Conservation (phyloP, 768 basidiomycete species). For the Pleurotus giganteus region DNA sequence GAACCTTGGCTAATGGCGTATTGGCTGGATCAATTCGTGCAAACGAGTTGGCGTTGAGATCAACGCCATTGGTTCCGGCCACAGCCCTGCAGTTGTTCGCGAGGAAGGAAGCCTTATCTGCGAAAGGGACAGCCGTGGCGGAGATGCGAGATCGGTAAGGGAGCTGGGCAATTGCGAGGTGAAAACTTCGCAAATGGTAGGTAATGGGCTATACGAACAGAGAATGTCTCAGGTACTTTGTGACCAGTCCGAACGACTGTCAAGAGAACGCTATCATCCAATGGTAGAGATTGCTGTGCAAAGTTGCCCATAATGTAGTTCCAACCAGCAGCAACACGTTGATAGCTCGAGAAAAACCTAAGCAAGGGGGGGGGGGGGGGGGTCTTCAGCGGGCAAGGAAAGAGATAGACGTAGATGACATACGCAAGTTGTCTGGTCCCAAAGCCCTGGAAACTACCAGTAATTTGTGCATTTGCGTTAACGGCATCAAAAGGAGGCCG, state of each 20-base stretch:
- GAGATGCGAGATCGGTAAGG: conserved; percentile 59
- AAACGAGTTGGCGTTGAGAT: conserved; percentile 28
- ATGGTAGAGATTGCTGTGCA: conserved; percentile 51
- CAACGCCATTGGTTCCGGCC: conserved; percentile 45
- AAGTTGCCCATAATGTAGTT: conserved; percentile 51
- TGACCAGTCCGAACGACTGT: conserved; percentile 42
- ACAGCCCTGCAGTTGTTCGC: conserved; percentile 52
- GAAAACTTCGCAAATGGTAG: neutral
- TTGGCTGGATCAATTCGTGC: conserved; percentile 9
- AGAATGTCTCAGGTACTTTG: conserved; percentile 38
- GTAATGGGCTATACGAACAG: conserved; percentile 27
- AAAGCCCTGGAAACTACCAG: conserved; percentile 52
- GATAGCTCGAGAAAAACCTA: conserved; percentile 48
- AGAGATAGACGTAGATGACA: conserved; percentile 12
- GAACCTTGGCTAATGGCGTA: conserved; percentile 32
- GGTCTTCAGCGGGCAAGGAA: neutral
- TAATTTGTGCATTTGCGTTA: conserved; percentile 46
- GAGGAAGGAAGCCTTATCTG: conserved; percentile 45
- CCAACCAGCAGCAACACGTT: conserved; percentile 34
- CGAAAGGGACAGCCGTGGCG: conserved; percentile 41
- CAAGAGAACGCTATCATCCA: conserved; percentile 45
- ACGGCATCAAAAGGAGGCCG: conserved; percentile 49
- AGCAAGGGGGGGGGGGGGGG: too few relatives aligned
- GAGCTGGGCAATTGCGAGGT: conserved; percentile 30
- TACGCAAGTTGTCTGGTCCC: conserved; percentile 50